Evolutionary conservation across 257 asterid genomes (phyloP).

Genomic region (Fraxinus quadrangulata): DNA sequence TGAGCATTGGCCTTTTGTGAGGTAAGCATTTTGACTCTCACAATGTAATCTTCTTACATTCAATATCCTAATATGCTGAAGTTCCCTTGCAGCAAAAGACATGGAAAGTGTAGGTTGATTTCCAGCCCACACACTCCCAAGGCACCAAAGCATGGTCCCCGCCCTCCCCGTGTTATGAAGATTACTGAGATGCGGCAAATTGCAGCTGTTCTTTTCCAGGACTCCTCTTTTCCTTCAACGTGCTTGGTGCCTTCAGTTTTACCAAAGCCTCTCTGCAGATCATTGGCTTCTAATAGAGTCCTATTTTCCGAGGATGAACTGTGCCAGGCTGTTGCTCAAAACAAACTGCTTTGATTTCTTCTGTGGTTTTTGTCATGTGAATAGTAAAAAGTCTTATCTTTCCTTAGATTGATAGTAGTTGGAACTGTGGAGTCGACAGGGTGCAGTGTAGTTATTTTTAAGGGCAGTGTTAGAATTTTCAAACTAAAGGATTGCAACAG

Average conservation of each 20-base stretch:
- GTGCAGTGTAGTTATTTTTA: slow-evolving; percentile 36
- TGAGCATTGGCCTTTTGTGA: slow-evolving; percentile 80
- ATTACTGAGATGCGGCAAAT: slow-evolving; percentile 77
- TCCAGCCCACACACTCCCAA: slow-evolving; percentile 80
- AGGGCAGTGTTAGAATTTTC: slow-evolving; percentile 28
- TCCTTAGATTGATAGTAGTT: slow-evolving; percentile 19
- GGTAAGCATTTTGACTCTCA: slow-evolving; percentile 41
- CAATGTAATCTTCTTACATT: background rate
- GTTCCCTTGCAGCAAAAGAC: slow-evolving; percentile 55
- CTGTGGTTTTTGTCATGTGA: slow-evolving; percentile 32
- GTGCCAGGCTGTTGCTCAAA: slow-evolving; percentile 97
- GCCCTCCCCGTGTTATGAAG: slow-evolving; percentile 80
- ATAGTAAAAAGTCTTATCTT: slow-evolving; percentile 23
- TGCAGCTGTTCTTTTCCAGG: slow-evolving; percentile 90
- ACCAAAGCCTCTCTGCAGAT: slow-evolving; percentile 69
- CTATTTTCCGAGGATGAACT: slow-evolving; percentile 88
- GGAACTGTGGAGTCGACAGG: slow-evolving; percentile 18
- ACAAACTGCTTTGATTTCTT: slow-evolving; percentile 70
- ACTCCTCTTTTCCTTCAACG: slow-evolving; percentile 54
- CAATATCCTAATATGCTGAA: background rate
- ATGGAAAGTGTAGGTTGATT: slow-evolving; percentile 45
- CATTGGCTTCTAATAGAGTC: slow-evolving; percentile 81
- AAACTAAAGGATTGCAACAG: slow-evolving; percentile 21
- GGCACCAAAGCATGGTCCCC: slow-evolving; percentile 92
- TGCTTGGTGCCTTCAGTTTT: slow-evolving; percentile 72